phyloP scores from a whole-genome alignment of 768 basidiomycete species.

The Serendipita indica region DNA sequence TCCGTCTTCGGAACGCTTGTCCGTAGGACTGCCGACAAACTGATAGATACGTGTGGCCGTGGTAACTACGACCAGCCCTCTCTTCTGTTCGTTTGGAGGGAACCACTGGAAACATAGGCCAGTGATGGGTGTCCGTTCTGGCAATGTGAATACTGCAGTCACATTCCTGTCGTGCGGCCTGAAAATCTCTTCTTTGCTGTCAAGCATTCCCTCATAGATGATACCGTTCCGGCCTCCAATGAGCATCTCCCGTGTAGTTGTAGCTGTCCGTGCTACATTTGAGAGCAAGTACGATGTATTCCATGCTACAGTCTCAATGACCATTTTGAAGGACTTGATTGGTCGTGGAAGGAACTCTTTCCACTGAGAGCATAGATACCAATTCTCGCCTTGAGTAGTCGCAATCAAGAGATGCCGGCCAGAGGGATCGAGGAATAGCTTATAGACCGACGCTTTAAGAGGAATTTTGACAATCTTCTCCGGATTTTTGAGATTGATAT shows the following conservation, averaged over 20 bases:
- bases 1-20: slow-evolving; percentile 56
- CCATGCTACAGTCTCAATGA: slow-evolving; percentile 89
- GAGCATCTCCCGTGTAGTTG: slow-evolving; percentile 50
- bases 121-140: slow-evolving; percentile 69
- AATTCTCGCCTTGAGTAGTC: slow-evolving; percentile 80
- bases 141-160: slow-evolving; percentile 57
- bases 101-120: slow-evolving; percentile 74
- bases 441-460: slow-evolving; percentile 56
- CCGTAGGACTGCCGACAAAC: slow-evolving; percentile 51
- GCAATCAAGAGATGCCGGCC: slow-evolving; percentile 82
- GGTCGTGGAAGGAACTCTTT: slow-evolving; percentile 53
- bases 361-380: slow-evolving; percentile 72
- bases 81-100: slow-evolving; percentile 46
- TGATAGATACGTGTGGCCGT: slow-evolving; percentile 86
- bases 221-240: slow-evolving; percentile 75
- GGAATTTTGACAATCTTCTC: slow-evolving; percentile 76
- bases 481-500: slow-evolving; percentile 79
- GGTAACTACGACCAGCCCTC: slow-evolving; percentile 59
- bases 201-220: slow-evolving; percentile 78
- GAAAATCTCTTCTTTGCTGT: slow-evolving; percentile 84
- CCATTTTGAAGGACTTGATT: slow-evolving; percentile 67
- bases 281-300: slow-evolving; percentile 55
- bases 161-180: slow-evolving; percentile 74
- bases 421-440: slow-evolving; percentile 83
- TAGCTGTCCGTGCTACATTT: slow-evolving; percentile 54